A percentile compares a stretch with the other conserved stretches of the same genome.
Conservation (phyloP, 306 rosid species). For the Cicer cuneatum region DNA sequence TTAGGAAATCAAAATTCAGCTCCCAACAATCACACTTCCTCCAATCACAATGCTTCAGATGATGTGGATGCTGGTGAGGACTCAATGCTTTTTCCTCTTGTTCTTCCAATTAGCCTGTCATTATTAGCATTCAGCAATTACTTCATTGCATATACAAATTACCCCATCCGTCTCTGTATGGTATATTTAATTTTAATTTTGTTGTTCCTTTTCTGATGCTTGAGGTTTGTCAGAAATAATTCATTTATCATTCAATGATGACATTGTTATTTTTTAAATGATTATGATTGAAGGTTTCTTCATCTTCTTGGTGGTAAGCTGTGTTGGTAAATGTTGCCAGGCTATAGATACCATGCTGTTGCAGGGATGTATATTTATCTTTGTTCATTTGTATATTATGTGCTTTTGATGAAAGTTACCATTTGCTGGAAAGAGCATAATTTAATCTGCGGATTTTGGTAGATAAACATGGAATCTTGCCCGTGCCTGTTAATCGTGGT, state of each 20-base stretch:
- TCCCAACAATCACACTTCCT: constrained; percentile 45
- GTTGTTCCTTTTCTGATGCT: constrained; percentile 19
- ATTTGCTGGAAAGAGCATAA: background rate
- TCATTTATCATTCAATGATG: constrained; percentile 4
- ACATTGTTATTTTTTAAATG: constrained; percentile 12
- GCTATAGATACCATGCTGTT: constrained; percentile 13
- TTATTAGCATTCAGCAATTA: constrained; percentile 10
- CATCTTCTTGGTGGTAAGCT: constrained; percentile 28
- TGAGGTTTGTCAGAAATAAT: constrained; percentile 14
- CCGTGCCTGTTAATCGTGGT: background rate
- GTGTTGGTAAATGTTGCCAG: constrained; percentile 11
- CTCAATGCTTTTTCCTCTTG: constrained; percentile 25
- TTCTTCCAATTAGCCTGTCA: background rate
- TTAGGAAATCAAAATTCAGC: constrained; percentile 65
- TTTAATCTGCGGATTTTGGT: background rate
- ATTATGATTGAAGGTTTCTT: constrained; percentile 28
- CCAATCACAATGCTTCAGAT: constrained; percentile 54
- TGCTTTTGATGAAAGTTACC: constrained; percentile 30
- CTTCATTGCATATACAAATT: constrained; percentile 21
- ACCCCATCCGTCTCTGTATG: background rate
- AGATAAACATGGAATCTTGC: background rate
- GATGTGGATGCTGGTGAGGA: constrained; percentile 79
- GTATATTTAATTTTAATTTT: background rate
- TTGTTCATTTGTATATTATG: constrained; percentile 25
- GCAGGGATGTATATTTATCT: constrained; percentile 9